These are phyloP conservation scores for Colletotrichum acutatum DNA, from an alignment of 2,329 filamentous ascomycete species.

Conservation along the genomic window DNA sequence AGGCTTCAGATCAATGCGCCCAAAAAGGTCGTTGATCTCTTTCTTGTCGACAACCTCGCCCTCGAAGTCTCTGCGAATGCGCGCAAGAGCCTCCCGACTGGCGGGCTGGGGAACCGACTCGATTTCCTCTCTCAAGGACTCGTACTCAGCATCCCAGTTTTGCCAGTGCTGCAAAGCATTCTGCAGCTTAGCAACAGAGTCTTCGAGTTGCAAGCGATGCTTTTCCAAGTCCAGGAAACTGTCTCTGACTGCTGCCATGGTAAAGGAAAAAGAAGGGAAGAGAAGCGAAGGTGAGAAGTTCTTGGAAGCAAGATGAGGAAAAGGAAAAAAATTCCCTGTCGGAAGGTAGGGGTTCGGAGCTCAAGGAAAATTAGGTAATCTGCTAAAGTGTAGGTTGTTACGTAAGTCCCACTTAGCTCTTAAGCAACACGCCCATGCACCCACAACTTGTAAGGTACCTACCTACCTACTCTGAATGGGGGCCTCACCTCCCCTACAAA, in stretches of 20 bases:
- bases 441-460: no score
- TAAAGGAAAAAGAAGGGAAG: constrained; percentile 4
- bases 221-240: constrained; percentile 77
- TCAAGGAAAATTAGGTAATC: constrained; percentile 24
- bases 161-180: constrained; percentile 88
- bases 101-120: constrained; percentile 61
- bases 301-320: not conserved
- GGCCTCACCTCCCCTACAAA: not conserved
- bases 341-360: constrained; percentile 19
- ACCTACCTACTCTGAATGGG: not conserved
- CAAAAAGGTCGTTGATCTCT: constrained; percentile 63
- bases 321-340: constrained; percentile 22
- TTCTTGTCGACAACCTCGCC: constrained; percentile 71
- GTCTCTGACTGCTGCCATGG: constrained; percentile 56
- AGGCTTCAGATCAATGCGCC: constrained; percentile 57
- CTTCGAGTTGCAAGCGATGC: constrained; percentile 80
- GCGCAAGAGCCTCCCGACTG: constrained; percentile 64
- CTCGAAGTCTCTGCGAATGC: constrained; percentile 68
- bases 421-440: not conserved
- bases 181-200: constrained; percentile 77
- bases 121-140: constrained; percentile 87
- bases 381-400: not conserved
- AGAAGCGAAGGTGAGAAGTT: not conserved
- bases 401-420: not conserved
- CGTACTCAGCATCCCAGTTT: constrained; percentile 91